Evolutionary conservation across 108 stramenopile species (phyloP).

Genomic region (Epipyxis sp.): DNA sequence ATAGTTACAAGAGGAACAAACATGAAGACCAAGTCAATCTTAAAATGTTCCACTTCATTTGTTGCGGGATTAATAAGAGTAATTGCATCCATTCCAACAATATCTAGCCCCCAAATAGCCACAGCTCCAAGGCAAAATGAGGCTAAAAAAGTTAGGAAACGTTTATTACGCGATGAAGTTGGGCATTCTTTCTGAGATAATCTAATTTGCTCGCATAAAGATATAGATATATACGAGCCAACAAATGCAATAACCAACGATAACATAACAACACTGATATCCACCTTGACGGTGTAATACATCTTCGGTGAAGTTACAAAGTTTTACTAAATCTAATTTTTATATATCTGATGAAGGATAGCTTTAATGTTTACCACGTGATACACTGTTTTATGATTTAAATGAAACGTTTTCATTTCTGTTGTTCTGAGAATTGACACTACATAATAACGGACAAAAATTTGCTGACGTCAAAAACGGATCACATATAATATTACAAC

Average conservation of each 20-base stretch:
- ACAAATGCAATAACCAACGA: neutral
- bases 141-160: neutral
- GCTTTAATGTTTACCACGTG: too few species aligned
- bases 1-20: neutral
- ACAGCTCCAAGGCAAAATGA: slow-evolving; percentile 5
- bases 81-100: slow-evolving; percentile 6
- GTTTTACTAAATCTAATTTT: too few species aligned
- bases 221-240: neutral
- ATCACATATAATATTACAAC: too few species aligned
- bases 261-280: neutral
- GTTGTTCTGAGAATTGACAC: too few species aligned
- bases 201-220: neutral
- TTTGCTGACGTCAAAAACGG: too few species aligned
- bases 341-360: too few species aligned
- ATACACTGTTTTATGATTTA: too few species aligned
- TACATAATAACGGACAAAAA: too few species aligned
- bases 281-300: too few species aligned
- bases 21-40: neutral
- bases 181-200: neutral
- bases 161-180: neutral
- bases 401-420: too few species aligned
- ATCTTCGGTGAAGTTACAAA: too few species aligned
- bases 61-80: neutral
- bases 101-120: neutral
- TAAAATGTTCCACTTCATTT: too few species aligned